Evolutionary conservation across 2,329 filamentous ascomycete species (phyloP).

Genomic region (Pseudocercospora pini-densiflorae): DNA sequence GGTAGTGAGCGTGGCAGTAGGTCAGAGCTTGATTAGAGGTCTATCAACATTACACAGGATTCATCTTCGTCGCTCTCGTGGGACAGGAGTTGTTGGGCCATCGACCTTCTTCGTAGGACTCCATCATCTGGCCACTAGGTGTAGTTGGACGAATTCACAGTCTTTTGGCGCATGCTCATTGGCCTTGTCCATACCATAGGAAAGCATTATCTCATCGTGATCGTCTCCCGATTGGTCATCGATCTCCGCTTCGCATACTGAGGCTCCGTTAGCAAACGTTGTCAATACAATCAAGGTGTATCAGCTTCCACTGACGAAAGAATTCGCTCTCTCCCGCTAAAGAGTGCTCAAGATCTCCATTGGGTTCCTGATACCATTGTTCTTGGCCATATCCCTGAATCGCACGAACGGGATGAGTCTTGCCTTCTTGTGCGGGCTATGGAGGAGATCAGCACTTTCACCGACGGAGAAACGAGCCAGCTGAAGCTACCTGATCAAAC

Average conservation of each 20-base stretch:
- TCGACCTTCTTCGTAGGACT: neutral
- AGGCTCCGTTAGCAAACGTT: neutral
- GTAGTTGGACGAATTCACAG: neutral
- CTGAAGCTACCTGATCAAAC: neutral
- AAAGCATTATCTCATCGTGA: neutral
- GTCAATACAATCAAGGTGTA: too few relatives aligned
- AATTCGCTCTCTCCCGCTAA: neutral
- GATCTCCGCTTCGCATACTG: neutral
- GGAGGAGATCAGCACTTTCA: neutral
- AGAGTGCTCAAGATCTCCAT: neutral
- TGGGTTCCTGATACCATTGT: neutral
- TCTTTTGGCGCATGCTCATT: neutral
- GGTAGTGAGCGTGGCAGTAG: neutral
- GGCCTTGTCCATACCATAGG: neutral
- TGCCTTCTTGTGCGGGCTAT: neutral
- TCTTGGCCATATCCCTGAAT: neutral
- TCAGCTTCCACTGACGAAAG: too few relatives aligned
- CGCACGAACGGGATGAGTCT: neutral
- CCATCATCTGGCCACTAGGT: neutral
- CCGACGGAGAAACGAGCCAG: neutral
- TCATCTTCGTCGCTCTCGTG: neutral
- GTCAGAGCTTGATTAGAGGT: neutral
- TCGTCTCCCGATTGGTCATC: neutral
- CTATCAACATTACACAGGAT: neutral
- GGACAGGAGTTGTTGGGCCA: neutral